Conservation (phyloP, 495 filamentous ascomycete genomes). For the Xylaria palmicola region DNA sequence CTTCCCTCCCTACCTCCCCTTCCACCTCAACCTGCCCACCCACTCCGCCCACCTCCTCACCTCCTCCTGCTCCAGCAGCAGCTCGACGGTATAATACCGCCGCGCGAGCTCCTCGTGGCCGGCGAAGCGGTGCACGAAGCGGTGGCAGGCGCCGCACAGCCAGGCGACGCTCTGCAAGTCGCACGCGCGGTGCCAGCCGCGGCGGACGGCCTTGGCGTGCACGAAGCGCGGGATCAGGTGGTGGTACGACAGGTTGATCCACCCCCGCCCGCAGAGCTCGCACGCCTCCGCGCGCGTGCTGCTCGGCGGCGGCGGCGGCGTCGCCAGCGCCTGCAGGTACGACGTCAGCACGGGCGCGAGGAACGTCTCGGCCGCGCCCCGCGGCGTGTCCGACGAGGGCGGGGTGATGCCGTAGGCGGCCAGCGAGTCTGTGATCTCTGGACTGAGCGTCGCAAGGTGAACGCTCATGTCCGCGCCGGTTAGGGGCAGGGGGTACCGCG, state of each 20-base stretch:
- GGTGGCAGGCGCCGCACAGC: conserved; percentile 86
- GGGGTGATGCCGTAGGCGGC: conserved; percentile 58
- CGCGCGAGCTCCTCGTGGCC: conserved; percentile 77
- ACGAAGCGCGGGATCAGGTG: conserved; percentile 76
- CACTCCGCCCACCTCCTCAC: conserved; percentile 67
- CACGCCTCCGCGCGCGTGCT: conserved; percentile 59
- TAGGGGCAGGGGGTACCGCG: conserved; percentile 48
- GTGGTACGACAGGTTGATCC: conserved; percentile 78
- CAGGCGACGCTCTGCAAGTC: conserved; percentile 80
- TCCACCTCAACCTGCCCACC: conserved; percentile 66
- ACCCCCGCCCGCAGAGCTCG: conserved; percentile 78
- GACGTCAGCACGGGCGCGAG: conserved; percentile 59
- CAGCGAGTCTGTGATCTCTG: conserved; percentile 62
- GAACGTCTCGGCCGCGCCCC: conserved; percentile 48
- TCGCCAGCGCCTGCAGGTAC: conserved; percentile 55
- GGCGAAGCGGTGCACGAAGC: conserved; percentile 75
- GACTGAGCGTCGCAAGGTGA: conserved; percentile 41
- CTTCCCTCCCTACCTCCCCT: conserved; percentile 40
- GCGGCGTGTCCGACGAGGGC: too few relatives aligned
- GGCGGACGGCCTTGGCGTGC: conserved; percentile 75
- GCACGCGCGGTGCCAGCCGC: conserved; percentile 78
- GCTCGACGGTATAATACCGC: conserved; percentile 70
- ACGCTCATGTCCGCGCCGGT: conserved; percentile 30
- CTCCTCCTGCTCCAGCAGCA: conserved; percentile 68
- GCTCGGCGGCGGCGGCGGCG: conserved; percentile 60